These are phyloP conservation scores for Acanthamoeba sp. DNA, from an alignment of 208 protist genomes.

Conservation along the genomic window DNA sequence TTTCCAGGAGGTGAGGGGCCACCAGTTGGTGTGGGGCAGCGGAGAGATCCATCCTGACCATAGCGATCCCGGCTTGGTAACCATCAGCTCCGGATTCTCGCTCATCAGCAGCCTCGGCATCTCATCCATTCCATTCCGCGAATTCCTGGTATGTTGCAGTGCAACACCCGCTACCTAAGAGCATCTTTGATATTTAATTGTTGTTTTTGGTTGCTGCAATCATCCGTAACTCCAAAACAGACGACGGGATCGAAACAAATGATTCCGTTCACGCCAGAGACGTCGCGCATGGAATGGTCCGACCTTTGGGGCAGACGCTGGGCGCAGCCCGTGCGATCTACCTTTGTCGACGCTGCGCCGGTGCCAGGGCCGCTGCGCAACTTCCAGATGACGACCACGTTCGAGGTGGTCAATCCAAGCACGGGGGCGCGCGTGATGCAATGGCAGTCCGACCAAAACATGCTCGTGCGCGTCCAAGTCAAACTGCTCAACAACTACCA, in stretches of 20 bases:
- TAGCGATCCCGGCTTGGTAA: conserved; percentile 25
- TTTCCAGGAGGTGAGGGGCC: conserved; percentile 72
- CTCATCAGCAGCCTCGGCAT: conserved; percentile 71
- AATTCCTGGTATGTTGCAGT: conserved; percentile 69
- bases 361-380: conserved; percentile 77
- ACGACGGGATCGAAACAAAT: background rate
- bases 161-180: too few relatives aligned
- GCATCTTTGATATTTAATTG: too few relatives aligned
- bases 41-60: conserved; percentile 71
- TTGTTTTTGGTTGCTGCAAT: background rate
- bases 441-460: conserved; percentile 72
- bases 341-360: conserved; percentile 74
- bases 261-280: conserved; percentile 58
- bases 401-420: conserved; percentile 66
- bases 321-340: conserved; percentile 77
- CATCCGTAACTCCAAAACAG: too few relatives aligned
- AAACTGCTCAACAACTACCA: conserved; percentile 81
- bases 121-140: conserved; percentile 75
- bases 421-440: background rate
- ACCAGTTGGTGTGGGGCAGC: conserved; percentile 73
- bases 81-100: conserved; percentile 34
- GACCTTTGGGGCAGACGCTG: conserved; percentile 74
- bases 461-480: conserved; percentile 62
- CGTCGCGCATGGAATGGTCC: conserved; percentile 73
- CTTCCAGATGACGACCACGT: conserved; percentile 81